A percentile compares a stretch with the other conserved stretches of the same genome.
Evolutionary conservation across 495 filamentous ascomycete genomes (phyloP).

Genomic region (Usnea hakonensis): DNA sequence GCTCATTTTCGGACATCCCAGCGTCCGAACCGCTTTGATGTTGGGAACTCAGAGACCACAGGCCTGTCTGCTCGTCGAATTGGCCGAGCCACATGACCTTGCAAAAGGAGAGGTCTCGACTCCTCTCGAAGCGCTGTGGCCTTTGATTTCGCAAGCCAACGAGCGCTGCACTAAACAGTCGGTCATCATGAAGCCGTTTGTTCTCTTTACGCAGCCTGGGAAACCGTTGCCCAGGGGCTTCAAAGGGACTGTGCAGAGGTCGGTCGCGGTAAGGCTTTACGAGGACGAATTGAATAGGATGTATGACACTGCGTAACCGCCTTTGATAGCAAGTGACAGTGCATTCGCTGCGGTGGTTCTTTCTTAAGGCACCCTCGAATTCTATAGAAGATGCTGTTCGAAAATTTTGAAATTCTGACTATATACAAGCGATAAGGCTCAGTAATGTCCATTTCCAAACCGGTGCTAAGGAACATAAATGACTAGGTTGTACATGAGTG

Average conservation of each 20-base stretch:
- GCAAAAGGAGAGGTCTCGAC: neutral
- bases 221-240: constrained; percentile 34
- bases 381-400: too few species aligned
- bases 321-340: too few species aligned
- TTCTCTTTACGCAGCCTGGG: constrained; percentile 33
- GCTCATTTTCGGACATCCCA: constrained; percentile 21
- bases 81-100: neutral
- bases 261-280: too few species aligned
- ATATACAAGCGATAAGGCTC: too few species aligned
- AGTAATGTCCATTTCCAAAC: too few species aligned
- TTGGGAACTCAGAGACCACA: constrained; percentile 32
- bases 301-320: too few species aligned
- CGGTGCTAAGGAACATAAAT: too few species aligned
- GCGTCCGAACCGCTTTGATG: constrained; percentile 29
- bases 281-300: too few species aligned
- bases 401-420: too few species aligned
- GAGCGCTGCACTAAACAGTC: constrained; percentile 34
- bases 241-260: constrained; percentile 43
- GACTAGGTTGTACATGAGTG: too few species aligned
- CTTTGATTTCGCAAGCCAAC: constrained; percentile 42
- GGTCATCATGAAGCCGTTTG: constrained; percentile 32
- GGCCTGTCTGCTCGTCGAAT: constrained; percentile 32
- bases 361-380: too few species aligned
- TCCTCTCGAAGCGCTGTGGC: constrained; percentile 31
- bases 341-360: too few species aligned